Evolutionary conservation across 495 filamentous ascomycete genomes (phyloP), one percentile per base, ranked within the genome.

Genomic region (Pseudotulostoma volvatum): DNA sequence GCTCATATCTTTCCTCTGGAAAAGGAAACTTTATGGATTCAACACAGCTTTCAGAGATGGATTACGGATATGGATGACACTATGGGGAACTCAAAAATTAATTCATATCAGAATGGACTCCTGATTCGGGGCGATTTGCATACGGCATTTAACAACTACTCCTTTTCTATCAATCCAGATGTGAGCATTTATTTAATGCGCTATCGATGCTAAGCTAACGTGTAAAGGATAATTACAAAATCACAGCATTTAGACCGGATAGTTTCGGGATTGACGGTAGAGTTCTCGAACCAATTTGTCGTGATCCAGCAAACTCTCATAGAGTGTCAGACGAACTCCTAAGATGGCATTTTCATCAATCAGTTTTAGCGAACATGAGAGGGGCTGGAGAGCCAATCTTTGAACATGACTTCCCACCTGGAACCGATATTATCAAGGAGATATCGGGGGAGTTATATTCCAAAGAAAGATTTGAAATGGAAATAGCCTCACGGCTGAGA

Each of bases 291-390:
- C 48, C 47, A 39, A 38, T 40, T 28, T 55, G 54, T 32, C 41
- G 45, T 9, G 7, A 37, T 33, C 49, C 55, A n/a, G 41, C 51
- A 38, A 37, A 63, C 47, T 48, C 54, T 9, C 33, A 49, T 33
- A 44, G 50, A 31, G 50, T 52, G 13, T 34, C 40, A 25, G 61
- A 64, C 44, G 23, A 52, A 44, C 45, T 64, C 11, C 39, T 66
- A 31, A 41, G 52, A 20, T 66, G 56, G 59, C 57, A 64, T 40
- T 66, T 62, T 41, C 25, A 53, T 23, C 60, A 67, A 44, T 44
- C 50, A 31, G 54, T 64, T 18, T 44, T 61, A 11, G 48, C 36
- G 2, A 61, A 64, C 40, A 53, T 63, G 47, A 49, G 37, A 33
- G 53, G 53, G 36, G 52, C 40, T 41, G 55, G 58, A 25, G 62